Evolutionary conservation across 306 rosid species (phyloP), one percentile per base, ranked within the genome.

Genomic region (Prunus mira): DNA sequence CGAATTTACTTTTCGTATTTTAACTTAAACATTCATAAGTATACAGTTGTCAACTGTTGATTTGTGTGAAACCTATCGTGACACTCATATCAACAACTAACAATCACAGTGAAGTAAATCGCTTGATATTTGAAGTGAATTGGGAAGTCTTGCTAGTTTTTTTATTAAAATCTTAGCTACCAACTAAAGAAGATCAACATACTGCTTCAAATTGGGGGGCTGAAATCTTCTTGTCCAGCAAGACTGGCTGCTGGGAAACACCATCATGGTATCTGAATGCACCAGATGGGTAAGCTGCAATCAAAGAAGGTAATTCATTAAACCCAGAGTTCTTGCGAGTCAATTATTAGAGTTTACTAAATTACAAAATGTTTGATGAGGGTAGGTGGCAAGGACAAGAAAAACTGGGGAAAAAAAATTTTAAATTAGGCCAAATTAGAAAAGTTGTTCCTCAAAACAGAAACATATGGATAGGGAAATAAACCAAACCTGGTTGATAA

Each of bases 401-500:
- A 78, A 65, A 72, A 58, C 25, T 1, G 6, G 7, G 41, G 8
- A 34, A 34, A 32, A 32, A 1, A 14, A 45, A 30, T 49, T 3
- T 49, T 1, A 72, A 71, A 28, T 30, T 77, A 71, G 79, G 82
- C 70, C 1, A 68, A 74, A 66, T 9, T 50, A 52, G 56, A 78
- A 82, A 78, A 72, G 25, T 6, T 67, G 82, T 68, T 65, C 72
- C 52, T 24, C n/a, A 62, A 30, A 72, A 38, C 28, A 30, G 41
- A 32, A 38, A 24, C 60, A 80, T 60, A 64, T 9, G 58, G 69
- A 73, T 17, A 67, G 49, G 62, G 67, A 82, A 72, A 84, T 54
- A 38, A 30, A 82, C 73, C 80, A 65, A 87, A 91, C 97, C 94
- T 87, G 79, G 47, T 38, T 81, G 82, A 76, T 82, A 66, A 80